Evolutionary conservation across 208 protist species (phyloP).

Genomic region (Trypanosoma vivax): DNA sequence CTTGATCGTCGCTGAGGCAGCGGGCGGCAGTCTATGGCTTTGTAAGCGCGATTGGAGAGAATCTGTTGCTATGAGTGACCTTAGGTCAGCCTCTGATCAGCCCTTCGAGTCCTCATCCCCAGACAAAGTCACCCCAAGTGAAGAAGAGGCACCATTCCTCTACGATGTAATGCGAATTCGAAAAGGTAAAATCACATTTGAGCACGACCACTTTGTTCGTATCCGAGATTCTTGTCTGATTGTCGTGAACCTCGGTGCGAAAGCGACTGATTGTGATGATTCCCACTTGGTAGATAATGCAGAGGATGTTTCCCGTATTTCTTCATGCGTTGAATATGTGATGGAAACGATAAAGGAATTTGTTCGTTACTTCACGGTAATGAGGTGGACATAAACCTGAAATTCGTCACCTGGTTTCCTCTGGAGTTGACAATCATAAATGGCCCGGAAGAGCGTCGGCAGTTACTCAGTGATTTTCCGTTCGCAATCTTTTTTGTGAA

Average conservation of each 20-base stretch:
- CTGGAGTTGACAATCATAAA: not conserved
- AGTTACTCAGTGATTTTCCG: constrained; percentile 7
- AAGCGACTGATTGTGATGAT: not conserved
- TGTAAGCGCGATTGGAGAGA: not conserved
- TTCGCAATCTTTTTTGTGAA: constrained; percentile 46
- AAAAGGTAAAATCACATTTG: constrained; percentile 35
- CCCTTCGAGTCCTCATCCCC: not conserved
- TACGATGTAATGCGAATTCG: constrained; percentile 77
- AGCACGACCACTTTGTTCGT: constrained; percentile 41
- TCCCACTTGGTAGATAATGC: not conserved
- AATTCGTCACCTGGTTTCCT: constrained; percentile 63
- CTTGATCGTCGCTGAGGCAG: constrained; percentile 15
- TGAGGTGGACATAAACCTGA: constrained; percentile 48
- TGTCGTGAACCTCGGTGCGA: too few species aligned
- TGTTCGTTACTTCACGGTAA: constrained; percentile 5
- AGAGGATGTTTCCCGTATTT: not conserved
- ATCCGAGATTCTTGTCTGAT: constrained; percentile 30
- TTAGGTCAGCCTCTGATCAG: not conserved
- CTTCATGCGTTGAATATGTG: not conserved
- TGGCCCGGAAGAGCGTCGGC: not conserved
- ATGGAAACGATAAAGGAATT: constrained; percentile 16
- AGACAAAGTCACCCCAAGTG: not conserved
- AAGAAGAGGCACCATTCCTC: constrained; percentile 18
- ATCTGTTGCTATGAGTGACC: not conserved
- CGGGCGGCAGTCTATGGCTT: constrained; percentile 8